These are phyloP conservation scores for Meripilus lineatus DNA, from an alignment of 1,284 basidiomycete genomes.

Conservation along the genomic window DNA sequence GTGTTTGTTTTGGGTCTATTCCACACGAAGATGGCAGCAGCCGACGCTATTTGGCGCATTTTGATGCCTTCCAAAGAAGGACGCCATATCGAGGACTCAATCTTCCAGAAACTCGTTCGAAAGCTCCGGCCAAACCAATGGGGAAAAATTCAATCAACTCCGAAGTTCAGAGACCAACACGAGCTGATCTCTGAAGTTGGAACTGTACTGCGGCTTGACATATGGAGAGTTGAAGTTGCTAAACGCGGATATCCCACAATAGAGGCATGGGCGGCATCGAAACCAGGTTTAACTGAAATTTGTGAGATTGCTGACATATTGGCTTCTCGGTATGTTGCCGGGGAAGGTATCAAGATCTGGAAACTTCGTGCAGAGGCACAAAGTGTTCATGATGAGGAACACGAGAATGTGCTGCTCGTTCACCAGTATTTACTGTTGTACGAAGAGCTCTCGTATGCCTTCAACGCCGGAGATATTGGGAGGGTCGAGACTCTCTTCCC, in stretches of 20 bases:
- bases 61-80: slow-evolving; percentile 10
- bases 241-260: slow-evolving; percentile 6
- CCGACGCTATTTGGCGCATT: slow-evolving; percentile 24
- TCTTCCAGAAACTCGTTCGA: slow-evolving; percentile 11
- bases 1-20: slow-evolving; percentile 26
- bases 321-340: too few relatives aligned
- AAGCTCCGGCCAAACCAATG: slow-evolving; percentile 26
- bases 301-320: slow-evolving; percentile 17
- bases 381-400: slow-evolving; percentile 20
- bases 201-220: slow-evolving; percentile 19
- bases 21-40: slow-evolving; percentile 30
- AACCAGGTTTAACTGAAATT: slow-evolving; percentile 19
- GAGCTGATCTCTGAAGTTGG: slow-evolving; percentile 28
- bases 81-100: slow-evolving; percentile 4
- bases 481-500: slow-evolving; percentile 24
- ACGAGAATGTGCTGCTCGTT: slow-evolving; percentile 22
- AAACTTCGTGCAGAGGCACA: not conserved
- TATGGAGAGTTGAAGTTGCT: slow-evolving; percentile 14
- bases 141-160: slow-evolving; percentile 22
- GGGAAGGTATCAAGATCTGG: not conserved
- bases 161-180: slow-evolving; percentile 32
- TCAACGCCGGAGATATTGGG: slow-evolving; percentile 34
- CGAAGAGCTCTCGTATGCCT: slow-evolving; percentile 26
- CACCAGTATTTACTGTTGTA: slow-evolving; percentile 29
- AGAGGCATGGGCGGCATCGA: slow-evolving; percentile 17